These are phyloP conservation scores for Tolypocladium amazonense DNA, from an alignment of 2,329 filamentous ascomycete species.

Conservation along the genomic window DNA sequence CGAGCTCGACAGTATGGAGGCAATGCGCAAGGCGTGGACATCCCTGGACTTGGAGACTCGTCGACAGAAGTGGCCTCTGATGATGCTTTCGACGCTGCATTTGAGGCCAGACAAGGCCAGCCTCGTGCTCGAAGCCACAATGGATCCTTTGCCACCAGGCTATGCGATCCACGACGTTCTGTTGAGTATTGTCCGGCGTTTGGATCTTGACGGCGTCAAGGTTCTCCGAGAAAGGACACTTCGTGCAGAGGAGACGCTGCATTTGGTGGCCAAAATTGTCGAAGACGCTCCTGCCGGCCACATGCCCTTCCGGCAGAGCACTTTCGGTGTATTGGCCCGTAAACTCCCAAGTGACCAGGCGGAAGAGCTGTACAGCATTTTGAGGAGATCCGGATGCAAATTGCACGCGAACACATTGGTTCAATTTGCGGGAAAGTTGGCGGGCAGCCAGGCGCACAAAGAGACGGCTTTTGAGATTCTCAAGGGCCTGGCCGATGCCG, in stretches of 20 bases:
- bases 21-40: slow-evolving; percentile 24
- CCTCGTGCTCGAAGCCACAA: slow-evolving; percentile 25
- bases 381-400: slow-evolving; percentile 16
- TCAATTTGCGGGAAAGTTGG: slow-evolving; percentile 36
- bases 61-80: slow-evolving; percentile 16
- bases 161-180: slow-evolving; percentile 28
- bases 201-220: slow-evolving; percentile 9
- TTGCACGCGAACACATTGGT: slow-evolving; percentile 33
- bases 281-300: slow-evolving; percentile 16
- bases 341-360: slow-evolving; percentile 18
- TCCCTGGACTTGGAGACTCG: slow-evolving; percentile 14
- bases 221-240: slow-evolving; percentile 10
- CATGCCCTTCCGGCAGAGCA: slow-evolving; percentile 26
- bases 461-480: slow-evolving; percentile 31
- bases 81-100: slow-evolving; percentile 25
- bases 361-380: slow-evolving; percentile 22
- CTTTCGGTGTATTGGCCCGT: slow-evolving; percentile 22
- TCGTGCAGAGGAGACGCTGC: slow-evolving; percentile 19
- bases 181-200: slow-evolving; percentile 15
- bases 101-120: slow-evolving; percentile 18
- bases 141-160: slow-evolving; percentile 22
- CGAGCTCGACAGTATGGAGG: slow-evolving; percentile 13
- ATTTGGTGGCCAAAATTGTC: slow-evolving; percentile 16
- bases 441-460: slow-evolving; percentile 27
- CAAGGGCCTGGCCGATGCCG: slow-evolving; percentile 20